Evolutionary conservation across 1,284 basidiomycete species (phyloP).

Genomic region (Ganoderma leucocontextum): DNA sequence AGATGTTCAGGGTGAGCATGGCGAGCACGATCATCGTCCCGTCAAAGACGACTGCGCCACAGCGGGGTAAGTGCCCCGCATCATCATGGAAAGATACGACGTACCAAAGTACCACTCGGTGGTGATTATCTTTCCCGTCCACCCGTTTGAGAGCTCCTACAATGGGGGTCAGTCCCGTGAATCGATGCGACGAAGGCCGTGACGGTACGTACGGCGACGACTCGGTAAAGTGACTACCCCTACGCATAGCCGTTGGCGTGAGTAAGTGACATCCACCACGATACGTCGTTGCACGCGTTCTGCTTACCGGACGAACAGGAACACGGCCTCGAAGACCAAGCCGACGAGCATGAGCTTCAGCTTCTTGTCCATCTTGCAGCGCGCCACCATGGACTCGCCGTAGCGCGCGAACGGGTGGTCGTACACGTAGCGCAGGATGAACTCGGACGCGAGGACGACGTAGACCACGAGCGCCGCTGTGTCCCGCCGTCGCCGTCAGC

Average conservation of each 20-base stretch:
- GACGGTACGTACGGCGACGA: slow-evolving; percentile 44
- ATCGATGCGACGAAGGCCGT: not conserved
- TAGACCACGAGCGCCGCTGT: slow-evolving; percentile 55
- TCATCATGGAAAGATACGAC: not conserved
- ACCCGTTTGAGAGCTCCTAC: slow-evolving; percentile 56
- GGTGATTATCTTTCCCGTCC: slow-evolving; percentile 54
- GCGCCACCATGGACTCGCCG: slow-evolving; percentile 10
- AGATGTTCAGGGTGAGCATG: too few relatives aligned
- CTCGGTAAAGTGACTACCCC: slow-evolving; percentile 57
- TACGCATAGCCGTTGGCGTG: not conserved
- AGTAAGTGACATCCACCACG: not conserved
- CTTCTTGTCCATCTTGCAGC: slow-evolving; percentile 34
- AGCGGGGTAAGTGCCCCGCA: not conserved
- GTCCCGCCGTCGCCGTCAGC: slow-evolving; percentile 47
- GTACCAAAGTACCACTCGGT: slow-evolving; percentile 60
- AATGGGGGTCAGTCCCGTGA: not conserved
- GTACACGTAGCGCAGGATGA: slow-evolving; percentile 50
- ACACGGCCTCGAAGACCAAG: slow-evolving; percentile 46
- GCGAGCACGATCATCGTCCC: too few relatives aligned
- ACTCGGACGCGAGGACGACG: slow-evolving; percentile 53
- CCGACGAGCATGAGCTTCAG: slow-evolving; percentile 47
- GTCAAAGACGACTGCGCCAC: slow-evolving; percentile 48
- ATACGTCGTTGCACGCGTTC: too few relatives aligned
- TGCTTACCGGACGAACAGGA: slow-evolving; percentile 47
- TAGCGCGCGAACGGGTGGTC: slow-evolving; percentile 48